phyloP scores from a whole-genome alignment of 2,329 filamentous ascomycete genomes.

The Stachybotrys chlorohalonatus region DNA sequence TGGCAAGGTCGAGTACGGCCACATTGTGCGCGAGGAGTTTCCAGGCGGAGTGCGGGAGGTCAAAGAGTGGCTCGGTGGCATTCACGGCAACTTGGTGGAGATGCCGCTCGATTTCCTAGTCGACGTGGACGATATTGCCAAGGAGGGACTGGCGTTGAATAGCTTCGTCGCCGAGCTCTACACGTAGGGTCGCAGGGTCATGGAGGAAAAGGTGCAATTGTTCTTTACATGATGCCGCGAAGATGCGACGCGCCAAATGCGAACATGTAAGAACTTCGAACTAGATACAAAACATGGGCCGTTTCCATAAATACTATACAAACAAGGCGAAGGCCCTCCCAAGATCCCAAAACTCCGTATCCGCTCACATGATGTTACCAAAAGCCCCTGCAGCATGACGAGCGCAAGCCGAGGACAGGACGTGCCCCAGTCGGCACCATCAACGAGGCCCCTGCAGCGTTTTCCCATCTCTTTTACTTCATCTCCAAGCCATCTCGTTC shows the following conservation, averaged over 20 bases:
- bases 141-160: slow-evolving; percentile 80
- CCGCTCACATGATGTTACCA: background rate
- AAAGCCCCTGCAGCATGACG: background rate
- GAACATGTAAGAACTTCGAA: background rate
- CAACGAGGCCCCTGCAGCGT: too few species aligned
- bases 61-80: slow-evolving; percentile 63
- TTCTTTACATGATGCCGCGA: background rate
- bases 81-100: slow-evolving; percentile 87
- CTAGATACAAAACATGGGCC: background rate
- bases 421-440: too few species aligned
- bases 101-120: slow-evolving; percentile 82
- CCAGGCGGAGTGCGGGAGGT: slow-evolving; percentile 63
- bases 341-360: slow-evolving; percentile 15
- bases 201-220: too few species aligned
- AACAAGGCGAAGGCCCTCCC: slow-evolving; percentile 5
- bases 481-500: background rate
- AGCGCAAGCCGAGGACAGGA: background rate
- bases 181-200: slow-evolving; percentile 35
- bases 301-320: slow-evolving; percentile 8
- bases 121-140: slow-evolving; percentile 79
- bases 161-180: slow-evolving; percentile 80
- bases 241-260: background rate
- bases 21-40: slow-evolving; percentile 65
- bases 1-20: slow-evolving; percentile 79
- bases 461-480: too few species aligned